Evolutionary conservation across 495 filamentous ascomycete species (phyloP).

Genomic region (Annulohypoxylon stygium): DNA sequence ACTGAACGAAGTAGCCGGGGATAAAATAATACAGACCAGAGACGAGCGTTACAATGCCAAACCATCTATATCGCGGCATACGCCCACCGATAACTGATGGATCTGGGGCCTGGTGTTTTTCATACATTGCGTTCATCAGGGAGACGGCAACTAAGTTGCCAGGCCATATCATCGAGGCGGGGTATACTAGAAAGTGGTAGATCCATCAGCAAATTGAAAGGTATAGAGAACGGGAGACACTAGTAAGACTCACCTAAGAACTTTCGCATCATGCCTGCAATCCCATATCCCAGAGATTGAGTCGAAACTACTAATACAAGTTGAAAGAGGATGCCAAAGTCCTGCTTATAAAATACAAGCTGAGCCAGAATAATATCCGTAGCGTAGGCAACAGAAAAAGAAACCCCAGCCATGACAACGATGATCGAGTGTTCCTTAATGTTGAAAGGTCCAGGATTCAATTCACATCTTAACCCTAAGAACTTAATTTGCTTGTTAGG

Average conservation of each 20-base stretch:
- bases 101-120: constrained; percentile 62
- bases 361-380: constrained; percentile 78
- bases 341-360: constrained; percentile 74
- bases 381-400: constrained; percentile 73
- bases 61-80: constrained; percentile 72
- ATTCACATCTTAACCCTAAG: constrained; percentile 67
- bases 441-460: constrained; percentile 83
- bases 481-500: constrained; percentile 66
- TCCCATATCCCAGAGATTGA: constrained; percentile 79
- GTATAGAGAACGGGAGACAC: neutral
- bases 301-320: constrained; percentile 77
- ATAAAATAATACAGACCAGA: constrained; percentile 72
- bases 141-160: constrained; percentile 72
- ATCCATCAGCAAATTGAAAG: neutral
- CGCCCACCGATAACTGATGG: constrained; percentile 65
- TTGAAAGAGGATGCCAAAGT: constrained; percentile 76
- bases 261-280: constrained; percentile 73
- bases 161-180: constrained; percentile 83
- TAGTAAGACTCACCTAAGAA: constrained; percentile 55
- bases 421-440: constrained; percentile 82
- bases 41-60: constrained; percentile 63
- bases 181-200: constrained; percentile 60
- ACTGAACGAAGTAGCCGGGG: constrained; percentile 70
- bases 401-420: constrained; percentile 77
- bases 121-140: constrained; percentile 79